Evolutionary conservation across 768 basidiomycete species (phyloP).

Genomic region (Fomitopsis serialis): DNA sequence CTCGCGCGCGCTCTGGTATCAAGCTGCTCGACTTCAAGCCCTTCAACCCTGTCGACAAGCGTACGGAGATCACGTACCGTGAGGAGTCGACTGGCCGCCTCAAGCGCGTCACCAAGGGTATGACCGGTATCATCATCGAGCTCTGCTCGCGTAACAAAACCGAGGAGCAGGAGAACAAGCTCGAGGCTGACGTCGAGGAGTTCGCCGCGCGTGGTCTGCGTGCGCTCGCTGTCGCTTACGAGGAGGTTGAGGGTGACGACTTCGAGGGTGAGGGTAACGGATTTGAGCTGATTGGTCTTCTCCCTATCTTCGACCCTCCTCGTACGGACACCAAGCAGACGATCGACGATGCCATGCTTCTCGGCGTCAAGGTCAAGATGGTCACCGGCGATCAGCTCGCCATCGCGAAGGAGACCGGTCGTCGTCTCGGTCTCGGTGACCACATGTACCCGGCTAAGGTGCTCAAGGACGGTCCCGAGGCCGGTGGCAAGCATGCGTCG

Average conservation of each 20-base stretch:
- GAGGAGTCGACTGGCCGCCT: conserved; percentile 93
- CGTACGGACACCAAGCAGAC: conserved; percentile 99
- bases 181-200: conserved; percentile 95
- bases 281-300: conserved; percentile 94
- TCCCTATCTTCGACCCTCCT: conserved; percentile 97
- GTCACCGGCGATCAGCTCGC: conserved; percentile 99
- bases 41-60: conserved; percentile 99
- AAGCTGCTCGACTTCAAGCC: conserved; percentile 98
- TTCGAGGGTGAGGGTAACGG: conserved; percentile 88
- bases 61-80: conserved; percentile 96
- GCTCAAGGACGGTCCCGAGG: conserved; percentile 93
- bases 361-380: conserved; percentile 99
- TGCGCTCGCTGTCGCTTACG: conserved; percentile 92
- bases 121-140: conserved; percentile 98
- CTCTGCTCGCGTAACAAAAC: conserved; percentile 98
- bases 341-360: conserved; percentile 92
- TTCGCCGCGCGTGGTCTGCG: conserved; percentile 95
- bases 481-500: conserved; percentile 74
- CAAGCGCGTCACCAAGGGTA: conserved; percentile 99
- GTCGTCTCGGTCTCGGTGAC: conserved; percentile 95
- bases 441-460: conserved; percentile 99
- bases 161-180: conserved; percentile 81
- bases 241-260: conserved; percentile 84
- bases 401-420: conserved; percentile 98
- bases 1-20: conserved; percentile 84